These are phyloP conservation scores for Butyriboletus appendiculatus DNA, from an alignment of 1,284 basidiomycete genomes.

Conservation along the genomic window DNA sequence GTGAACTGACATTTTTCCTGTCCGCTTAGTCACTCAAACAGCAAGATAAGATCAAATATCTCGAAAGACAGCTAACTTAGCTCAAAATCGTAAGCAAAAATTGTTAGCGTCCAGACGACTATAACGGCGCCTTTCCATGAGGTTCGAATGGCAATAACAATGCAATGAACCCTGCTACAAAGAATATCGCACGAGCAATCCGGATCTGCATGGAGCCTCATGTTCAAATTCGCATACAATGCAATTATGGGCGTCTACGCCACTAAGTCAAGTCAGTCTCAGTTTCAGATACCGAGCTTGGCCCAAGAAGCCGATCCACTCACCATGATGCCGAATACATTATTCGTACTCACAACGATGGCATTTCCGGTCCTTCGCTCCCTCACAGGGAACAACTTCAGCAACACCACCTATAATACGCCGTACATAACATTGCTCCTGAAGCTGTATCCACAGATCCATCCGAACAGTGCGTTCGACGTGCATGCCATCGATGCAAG, in stretches of 20 bases:
- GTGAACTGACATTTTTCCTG: background rate
- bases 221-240: slow-evolving; percentile 57
- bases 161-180: too few species aligned
- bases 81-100: too few species aligned
- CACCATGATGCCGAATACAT: slow-evolving; percentile 65
- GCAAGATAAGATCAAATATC: slow-evolving; percentile 15
- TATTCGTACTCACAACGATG: slow-evolving; percentile 54
- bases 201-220: slow-evolving; percentile 71
- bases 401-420: slow-evolving; percentile 68
- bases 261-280: background rate
- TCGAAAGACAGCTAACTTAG: background rate
- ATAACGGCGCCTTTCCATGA: too few species aligned
- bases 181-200: slow-evolving; percentile 50
- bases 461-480: slow-evolving; percentile 65
- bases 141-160: too few species aligned
- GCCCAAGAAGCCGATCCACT: slow-evolving; percentile 31
- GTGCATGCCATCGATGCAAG: slow-evolving; percentile 69
- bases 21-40: slow-evolving; percentile 18
- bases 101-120: too few species aligned
- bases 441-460: slow-evolving; percentile 64
- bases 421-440: slow-evolving; percentile 77
- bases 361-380: slow-evolving; percentile 68
- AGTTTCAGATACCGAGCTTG: background rate
- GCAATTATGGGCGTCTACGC: slow-evolving; percentile 59
- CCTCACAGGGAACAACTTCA: slow-evolving; percentile 74